Evolutionary conservation across 768 basidiomycete genomes (phyloP).

Genomic region (Plicaturopsis crispa): DNA sequence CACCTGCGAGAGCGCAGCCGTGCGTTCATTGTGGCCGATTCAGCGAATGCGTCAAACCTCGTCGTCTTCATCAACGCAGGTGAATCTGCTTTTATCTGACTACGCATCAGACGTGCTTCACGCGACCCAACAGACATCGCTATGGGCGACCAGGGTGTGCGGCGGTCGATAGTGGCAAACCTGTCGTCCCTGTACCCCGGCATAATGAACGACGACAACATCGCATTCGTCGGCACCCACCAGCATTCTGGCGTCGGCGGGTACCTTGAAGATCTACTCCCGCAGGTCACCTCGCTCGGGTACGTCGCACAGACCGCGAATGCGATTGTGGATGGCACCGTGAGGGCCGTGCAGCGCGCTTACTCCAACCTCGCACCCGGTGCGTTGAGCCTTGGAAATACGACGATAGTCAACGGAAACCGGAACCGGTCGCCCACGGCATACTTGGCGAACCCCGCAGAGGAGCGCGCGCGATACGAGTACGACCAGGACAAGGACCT

Average conservation of each 20-base stretch:
- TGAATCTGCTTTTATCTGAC: slow-evolving; percentile 19
- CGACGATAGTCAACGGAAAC: slow-evolving; percentile 60
- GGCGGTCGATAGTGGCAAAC: slow-evolving; percentile 55
- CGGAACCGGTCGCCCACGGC: slow-evolving; percentile 71
- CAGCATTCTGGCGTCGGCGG: slow-evolving; percentile 71
- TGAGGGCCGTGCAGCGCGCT: slow-evolving; percentile 61
- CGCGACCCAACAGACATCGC: slow-evolving; percentile 48
- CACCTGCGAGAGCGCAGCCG: slow-evolving; percentile 77
- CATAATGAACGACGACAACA: slow-evolving; percentile 61
- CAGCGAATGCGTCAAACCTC: slow-evolving; percentile 39
- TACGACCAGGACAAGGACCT: slow-evolving; percentile 72
- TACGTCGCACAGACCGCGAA: slow-evolving; percentile 66
- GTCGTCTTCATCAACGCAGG: slow-evolving; percentile 75
- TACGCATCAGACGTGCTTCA: not conserved
- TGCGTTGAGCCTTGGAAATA: slow-evolving; percentile 56
- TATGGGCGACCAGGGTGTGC: slow-evolving; percentile 75
- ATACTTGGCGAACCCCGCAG: slow-evolving; percentile 67
- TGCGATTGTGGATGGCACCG: slow-evolving; percentile 65
- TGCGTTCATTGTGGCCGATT: slow-evolving; percentile 68
- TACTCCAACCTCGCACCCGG: slow-evolving; percentile 57
- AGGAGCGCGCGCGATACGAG: slow-evolving; percentile 58
- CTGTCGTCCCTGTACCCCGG: slow-evolving; percentile 52
- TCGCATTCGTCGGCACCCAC: slow-evolving; percentile 72
- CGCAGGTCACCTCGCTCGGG: slow-evolving; percentile 67
- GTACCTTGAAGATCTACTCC: slow-evolving; percentile 71